Evolutionary conservation across 768 basidiomycete species (phyloP).

Genomic region (Podaxis sp.): DNA sequence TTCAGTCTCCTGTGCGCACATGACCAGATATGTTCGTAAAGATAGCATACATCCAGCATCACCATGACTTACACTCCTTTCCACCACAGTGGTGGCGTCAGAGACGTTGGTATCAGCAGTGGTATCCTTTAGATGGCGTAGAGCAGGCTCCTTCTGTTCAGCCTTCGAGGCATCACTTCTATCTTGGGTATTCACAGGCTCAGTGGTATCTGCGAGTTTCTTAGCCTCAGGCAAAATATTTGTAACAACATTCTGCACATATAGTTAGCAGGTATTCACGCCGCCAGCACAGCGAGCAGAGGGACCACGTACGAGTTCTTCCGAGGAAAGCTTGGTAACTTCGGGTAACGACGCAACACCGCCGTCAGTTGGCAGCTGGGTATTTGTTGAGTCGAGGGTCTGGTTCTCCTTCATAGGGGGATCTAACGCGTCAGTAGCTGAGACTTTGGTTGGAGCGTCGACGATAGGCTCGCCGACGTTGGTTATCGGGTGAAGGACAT

Average conservation of each 20-base stretch:
- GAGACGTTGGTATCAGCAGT: neutral
- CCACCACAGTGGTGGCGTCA: constrained; percentile 1
- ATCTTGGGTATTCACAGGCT: neutral
- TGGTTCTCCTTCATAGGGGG: neutral
- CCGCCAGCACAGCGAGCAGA: neutral
- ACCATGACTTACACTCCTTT: neutral
- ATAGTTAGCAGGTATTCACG: neutral
- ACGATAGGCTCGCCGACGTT: neutral
- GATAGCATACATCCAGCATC: neutral
- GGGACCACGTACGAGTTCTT: neutral
- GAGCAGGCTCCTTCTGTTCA: neutral
- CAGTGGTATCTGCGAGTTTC: neutral
- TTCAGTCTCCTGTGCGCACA: neutral
- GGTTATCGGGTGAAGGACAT: neutral
- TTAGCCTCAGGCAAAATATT: neutral
- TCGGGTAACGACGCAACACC: neutral
- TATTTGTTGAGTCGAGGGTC: neutral
- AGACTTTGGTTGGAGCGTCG: neutral
- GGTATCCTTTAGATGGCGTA: neutral
- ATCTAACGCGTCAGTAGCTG: constrained; percentile 8
- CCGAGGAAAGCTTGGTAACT: neutral
- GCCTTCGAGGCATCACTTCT: neutral
- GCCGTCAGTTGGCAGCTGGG: neutral
- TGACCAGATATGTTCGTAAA: neutral
- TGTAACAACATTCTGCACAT: neutral